Evolutionary conservation across 75 land plant genomes (phyloP).

Genomic region (Pseudotsuga menziesii): DNA sequence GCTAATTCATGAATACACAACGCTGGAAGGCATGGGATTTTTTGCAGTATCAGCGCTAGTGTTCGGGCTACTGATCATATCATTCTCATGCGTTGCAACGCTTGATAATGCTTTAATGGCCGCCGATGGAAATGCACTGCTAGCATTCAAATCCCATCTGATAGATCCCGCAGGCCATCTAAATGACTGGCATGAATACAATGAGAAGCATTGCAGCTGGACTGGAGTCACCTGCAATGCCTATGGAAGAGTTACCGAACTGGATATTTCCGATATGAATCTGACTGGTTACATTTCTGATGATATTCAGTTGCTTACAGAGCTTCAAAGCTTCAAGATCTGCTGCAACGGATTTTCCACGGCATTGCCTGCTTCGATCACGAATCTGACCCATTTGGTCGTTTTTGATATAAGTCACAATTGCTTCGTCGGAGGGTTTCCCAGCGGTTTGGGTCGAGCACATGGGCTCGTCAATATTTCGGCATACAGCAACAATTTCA

Average conservation of each 20-base stretch:
- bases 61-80: background rate
- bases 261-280: slow-evolving; percentile 68
- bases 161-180: slow-evolving; percentile 48
- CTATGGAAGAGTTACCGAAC: slow-evolving; percentile 35
- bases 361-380: slow-evolving; percentile 41
- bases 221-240: slow-evolving; percentile 57
- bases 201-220: slow-evolving; percentile 59
- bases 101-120: too few species aligned
- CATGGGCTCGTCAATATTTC: slow-evolving; percentile 29
- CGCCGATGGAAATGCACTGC: slow-evolving; percentile 18
- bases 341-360: slow-evolving; percentile 46
- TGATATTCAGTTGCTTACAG: slow-evolving; percentile 24
- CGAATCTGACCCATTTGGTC: slow-evolving; percentile 25
- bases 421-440: slow-evolving; percentile 39
- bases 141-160: slow-evolving; percentile 36
- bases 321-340: slow-evolving; percentile 40
- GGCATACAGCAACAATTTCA: slow-evolving; percentile 69
- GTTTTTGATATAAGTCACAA: slow-evolving; percentile 58
- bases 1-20: background rate
- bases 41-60: background rate
- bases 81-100: background rate
- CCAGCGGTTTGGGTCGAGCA: slow-evolving; percentile 34
- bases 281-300: slow-evolving; percentile 47
- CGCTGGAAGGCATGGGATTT: background rate
- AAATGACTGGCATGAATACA: slow-evolving; percentile 36